Evolutionary conservation across 352 stramenopile genomes (phyloP).

Genomic region (Pythium dissotocum): DNA sequence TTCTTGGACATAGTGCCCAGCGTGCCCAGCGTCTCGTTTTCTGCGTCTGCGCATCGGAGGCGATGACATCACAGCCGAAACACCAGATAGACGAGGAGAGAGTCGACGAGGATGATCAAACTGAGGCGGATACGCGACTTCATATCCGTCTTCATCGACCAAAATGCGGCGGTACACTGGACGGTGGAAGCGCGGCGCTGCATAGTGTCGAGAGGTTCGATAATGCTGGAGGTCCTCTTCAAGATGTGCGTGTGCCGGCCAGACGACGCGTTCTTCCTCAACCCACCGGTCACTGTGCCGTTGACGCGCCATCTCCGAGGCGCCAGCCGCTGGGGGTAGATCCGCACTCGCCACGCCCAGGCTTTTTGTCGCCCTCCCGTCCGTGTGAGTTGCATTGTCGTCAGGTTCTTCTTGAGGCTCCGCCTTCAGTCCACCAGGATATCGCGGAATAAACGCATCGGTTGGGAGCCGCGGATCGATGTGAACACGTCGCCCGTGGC

Average conservation of each 20-base stretch:
- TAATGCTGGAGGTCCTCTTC: neutral
- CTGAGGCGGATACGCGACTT: constrained; percentile 6
- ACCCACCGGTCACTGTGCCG: neutral
- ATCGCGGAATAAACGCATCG: neutral
- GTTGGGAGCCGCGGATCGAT: neutral
- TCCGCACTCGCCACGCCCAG: neutral
- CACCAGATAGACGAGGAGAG: constrained; percentile 5
- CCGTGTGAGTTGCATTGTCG: neutral
- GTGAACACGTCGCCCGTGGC: neutral
- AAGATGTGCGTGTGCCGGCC: neutral
- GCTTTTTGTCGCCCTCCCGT: neutral
- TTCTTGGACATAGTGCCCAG: neutral
- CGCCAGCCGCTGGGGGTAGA: neutral
- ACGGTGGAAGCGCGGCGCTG: constrained; percentile 7
- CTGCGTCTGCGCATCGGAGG: constrained; percentile 4
- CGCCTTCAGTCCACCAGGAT: neutral
- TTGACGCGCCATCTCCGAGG: neutral
- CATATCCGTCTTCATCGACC: constrained; percentile 22
- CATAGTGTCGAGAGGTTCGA: neutral
- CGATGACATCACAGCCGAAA: neutral
- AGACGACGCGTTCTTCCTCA: neutral
- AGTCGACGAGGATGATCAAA: constrained; percentile 12
- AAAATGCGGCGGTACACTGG: constrained; percentile 18
- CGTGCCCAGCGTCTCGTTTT: neutral
- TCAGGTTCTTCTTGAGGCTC: neutral